Evolutionary conservation across 495 filamentous ascomycete species (phyloP).

Genomic region (Podospora comata): DNA sequence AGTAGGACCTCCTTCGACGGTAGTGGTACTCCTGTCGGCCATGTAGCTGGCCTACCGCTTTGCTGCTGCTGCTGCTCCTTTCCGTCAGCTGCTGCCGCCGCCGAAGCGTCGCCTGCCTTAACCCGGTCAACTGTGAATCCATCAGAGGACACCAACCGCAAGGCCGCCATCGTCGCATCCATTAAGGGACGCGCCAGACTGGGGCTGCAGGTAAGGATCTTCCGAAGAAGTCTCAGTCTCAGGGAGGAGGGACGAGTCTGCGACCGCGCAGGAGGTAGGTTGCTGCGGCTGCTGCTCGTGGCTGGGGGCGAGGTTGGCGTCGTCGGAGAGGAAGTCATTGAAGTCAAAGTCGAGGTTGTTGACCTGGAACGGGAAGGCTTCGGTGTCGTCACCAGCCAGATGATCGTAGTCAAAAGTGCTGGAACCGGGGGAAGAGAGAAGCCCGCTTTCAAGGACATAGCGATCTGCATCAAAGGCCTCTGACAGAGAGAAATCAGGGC

Average conservation of each 20-base stretch:
- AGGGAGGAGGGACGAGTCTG: constrained; percentile 44
- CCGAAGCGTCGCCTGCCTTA: constrained; percentile 33
- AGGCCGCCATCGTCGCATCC: constrained; percentile 87
- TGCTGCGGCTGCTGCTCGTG: constrained; percentile 34
- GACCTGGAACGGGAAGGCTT: constrained; percentile 48
- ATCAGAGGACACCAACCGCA: constrained; percentile 62
- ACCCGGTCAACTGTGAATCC: constrained; percentile 40
- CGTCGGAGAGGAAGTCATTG: constrained; percentile 49
- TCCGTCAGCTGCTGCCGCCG: constrained; percentile 30
- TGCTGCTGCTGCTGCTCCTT: constrained; percentile 36
- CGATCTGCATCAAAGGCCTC: constrained; percentile 58
- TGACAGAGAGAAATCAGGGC: constrained; percentile 62
- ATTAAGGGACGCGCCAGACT: constrained; percentile 83
- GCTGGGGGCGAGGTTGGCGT: constrained; percentile 36
- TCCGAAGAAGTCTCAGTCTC: constrained; percentile 50
- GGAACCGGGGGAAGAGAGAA: constrained; percentile 66
- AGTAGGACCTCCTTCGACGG: constrained; percentile 53
- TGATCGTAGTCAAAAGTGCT: constrained; percentile 75
- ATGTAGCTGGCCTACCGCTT: constrained; percentile 37
- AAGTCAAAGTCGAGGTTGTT: constrained; percentile 44
- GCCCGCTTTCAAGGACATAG: constrained; percentile 72
- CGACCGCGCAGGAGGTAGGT: constrained; percentile 37
- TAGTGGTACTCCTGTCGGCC: constrained; percentile 42
- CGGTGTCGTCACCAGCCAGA: constrained; percentile 71
- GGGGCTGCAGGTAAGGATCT: constrained; percentile 77